phyloP scores from a whole-genome alignment of 768 basidiomycete species.

The Podaxis sp. region DNA sequence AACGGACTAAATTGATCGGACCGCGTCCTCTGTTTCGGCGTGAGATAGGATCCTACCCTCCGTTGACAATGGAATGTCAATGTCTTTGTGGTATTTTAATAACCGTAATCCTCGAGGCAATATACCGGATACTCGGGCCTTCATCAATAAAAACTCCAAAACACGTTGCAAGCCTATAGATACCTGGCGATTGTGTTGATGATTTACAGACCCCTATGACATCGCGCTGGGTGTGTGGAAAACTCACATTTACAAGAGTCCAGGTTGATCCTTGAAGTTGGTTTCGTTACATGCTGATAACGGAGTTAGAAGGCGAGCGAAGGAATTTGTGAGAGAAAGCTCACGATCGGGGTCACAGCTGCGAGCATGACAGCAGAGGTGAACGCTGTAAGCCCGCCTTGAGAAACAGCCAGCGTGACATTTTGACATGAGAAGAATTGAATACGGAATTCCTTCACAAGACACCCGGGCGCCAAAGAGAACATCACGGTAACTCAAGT shows the following conservation, averaged over 20 bases:
- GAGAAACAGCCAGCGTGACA: conserved; percentile 4
- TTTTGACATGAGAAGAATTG: conserved; percentile 11
- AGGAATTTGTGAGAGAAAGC: conserved; percentile 9
- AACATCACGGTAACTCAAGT: conserved; percentile 11
- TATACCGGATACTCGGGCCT: background rate
- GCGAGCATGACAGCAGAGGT: background rate
- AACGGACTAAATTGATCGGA: conserved; percentile 9
- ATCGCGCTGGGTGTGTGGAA: too few relatives aligned
- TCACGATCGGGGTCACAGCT: background rate
- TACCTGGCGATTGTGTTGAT: background rate
- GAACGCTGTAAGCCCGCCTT: background rate
- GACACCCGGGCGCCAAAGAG: background rate
- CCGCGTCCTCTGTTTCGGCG: conserved; percentile 9
- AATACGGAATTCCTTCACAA: background rate
- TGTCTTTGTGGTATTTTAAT: background rate
- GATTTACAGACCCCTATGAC: background rate
- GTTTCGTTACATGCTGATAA: conserved; percentile 3
- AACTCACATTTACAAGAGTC: background rate
- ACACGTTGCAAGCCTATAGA: background rate
- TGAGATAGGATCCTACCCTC: conserved; percentile 6
- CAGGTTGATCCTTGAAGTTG: background rate
- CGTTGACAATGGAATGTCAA: conserved; percentile 14
- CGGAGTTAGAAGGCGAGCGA: conserved; percentile 10
- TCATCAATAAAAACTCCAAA: background rate
- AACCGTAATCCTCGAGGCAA: background rate